phyloP scores from a whole-genome alignment of 164 flowering plant genomes.

The Kalanchoe fedtschenkoi region DNA sequence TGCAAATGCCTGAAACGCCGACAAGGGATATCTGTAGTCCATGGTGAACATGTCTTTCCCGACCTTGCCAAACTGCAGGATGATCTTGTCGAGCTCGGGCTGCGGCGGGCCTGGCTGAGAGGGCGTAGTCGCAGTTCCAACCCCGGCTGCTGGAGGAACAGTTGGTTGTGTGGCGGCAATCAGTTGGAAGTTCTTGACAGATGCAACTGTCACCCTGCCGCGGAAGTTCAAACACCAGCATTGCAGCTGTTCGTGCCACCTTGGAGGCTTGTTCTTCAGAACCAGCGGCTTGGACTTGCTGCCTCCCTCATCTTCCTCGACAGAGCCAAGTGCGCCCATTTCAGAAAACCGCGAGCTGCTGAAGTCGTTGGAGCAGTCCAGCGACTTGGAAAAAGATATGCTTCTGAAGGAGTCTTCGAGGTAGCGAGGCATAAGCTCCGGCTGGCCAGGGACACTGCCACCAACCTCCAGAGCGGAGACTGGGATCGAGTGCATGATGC shows the following conservation, averaged over 20 bases:
- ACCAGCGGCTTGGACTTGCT: conserved; percentile 19
- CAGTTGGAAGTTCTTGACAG: conserved; percentile 34
- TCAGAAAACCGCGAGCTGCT: conserved; percentile 27
- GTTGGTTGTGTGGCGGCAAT: conserved; percentile 17
- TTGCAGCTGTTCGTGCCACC: conserved; percentile 33
- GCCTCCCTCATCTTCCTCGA: conserved; percentile 11
- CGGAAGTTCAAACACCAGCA: conserved; percentile 36
- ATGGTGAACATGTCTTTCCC: conserved; percentile 18
- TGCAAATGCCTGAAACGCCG: conserved; percentile 39
- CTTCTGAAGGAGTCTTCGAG: conserved; percentile 35
- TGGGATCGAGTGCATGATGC: conserved; percentile 37
- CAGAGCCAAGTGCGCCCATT: conserved; percentile 7
- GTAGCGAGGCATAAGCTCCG: conserved; percentile 25
- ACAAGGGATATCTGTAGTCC: conserved; percentile 24
- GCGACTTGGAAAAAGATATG: conserved; percentile 22
- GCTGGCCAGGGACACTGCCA: conserved; percentile 23
- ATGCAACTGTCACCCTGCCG: conserved; percentile 35
- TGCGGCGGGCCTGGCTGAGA: conserved; percentile 9
- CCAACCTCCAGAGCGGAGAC: conserved; percentile 23
- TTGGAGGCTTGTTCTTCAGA: conserved; percentile 29
- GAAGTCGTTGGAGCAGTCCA: conserved; percentile 24
- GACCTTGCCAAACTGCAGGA: conserved; percentile 34
- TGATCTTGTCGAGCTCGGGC: conserved; percentile 21
- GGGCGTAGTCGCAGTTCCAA: conserved; percentile 16
- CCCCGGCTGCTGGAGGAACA: conserved; percentile 6